Base-by-base conservation (phyloP, 257 asterid genomes). In the Penstemon eatonii region DNA sequence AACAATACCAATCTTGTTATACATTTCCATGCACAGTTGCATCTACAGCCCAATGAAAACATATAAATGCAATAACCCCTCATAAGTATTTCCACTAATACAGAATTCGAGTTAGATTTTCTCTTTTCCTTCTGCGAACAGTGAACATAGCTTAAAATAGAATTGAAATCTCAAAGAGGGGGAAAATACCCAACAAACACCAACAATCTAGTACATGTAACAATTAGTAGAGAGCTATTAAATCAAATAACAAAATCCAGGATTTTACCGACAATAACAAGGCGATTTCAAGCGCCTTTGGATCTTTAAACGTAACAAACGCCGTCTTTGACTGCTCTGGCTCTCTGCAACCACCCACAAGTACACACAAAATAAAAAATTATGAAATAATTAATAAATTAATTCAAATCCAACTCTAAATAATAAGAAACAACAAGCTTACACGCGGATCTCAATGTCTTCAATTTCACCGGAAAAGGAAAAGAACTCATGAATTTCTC, bases 381-480 rank as follows among this genome's bases (percentile, higher is more conserved):
- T 3, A 66, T 8, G 73, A 68, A 63, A 38, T 42, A 61, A 6
- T 38, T 1, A 5, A 1, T 15, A 15, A 3, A 33, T 56, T 6
- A 56, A 56, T 33, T 8, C 8, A 45, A 43, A 45, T 25, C 33
- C 33, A 25, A 25, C 33, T 25, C 33, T 25, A 25, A 25, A 25
- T 25, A 25, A 25, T 25, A 25, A 25, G 33, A 66, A 11, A 43
- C 60, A 63, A 63, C 11, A 36, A 63, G n/a, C 83, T 73, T 39
- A 84, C 94, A 86, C 77, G 65, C 75, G 90, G 84, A 92, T 88
- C 89, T 90, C 90, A 74, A 92, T 76, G 70, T 67, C 84, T 54
- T 92, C 97, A 72, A 92, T 92, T 75, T 88, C 95, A 70, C 98
- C 98, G 65, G 98, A 90, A 75, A 92, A 90, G 0, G 98, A 92